phyloP scores from a whole-genome alignment of 257 asterid species.

The Buddleja alternifolia region DNA sequence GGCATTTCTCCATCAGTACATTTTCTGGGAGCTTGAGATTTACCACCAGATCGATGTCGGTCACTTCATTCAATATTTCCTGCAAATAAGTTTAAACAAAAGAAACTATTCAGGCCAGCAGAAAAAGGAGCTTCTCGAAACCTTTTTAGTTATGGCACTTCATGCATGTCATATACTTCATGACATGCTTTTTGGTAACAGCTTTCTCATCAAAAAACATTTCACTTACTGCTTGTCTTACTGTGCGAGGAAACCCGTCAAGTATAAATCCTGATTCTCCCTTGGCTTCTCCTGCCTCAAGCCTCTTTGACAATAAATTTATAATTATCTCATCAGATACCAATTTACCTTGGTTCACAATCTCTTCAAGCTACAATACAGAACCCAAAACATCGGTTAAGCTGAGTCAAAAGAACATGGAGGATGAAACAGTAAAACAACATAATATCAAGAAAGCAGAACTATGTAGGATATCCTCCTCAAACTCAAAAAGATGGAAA shows the following conservation, averaged over 20 bases:
- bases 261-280: slow-evolving; percentile 94
- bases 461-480: no score
- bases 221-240: slow-evolving; percentile 90
- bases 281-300: slow-evolving; percentile 76
- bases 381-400: not conserved
- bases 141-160: not conserved
- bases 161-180: not conserved
- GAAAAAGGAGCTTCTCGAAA: not conserved
- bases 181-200: not conserved
- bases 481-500: no score
- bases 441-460: not conserved
- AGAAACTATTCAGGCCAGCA: slow-evolving; percentile 13
- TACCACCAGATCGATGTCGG: slow-evolving; percentile 91
- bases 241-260: slow-evolving; percentile 95
- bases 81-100: slow-evolving; percentile 32
- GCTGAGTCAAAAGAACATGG: not conserved
- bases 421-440: not conserved
- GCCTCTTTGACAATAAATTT: slow-evolving; percentile 85
- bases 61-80: slow-evolving; percentile 92
- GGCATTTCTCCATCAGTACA: slow-evolving; percentile 89
- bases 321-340: slow-evolving; percentile 93
- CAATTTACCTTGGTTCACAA: slow-evolving; percentile 94
- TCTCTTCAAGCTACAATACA: slow-evolving; percentile 70
- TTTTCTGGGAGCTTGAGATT: slow-evolving; percentile 94
- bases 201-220: slow-evolving; percentile 11